These are phyloP conservation scores for Epichloe aotearoae DNA, from an alignment of 2,329 filamentous ascomycete species.

Conservation along the genomic window DNA sequence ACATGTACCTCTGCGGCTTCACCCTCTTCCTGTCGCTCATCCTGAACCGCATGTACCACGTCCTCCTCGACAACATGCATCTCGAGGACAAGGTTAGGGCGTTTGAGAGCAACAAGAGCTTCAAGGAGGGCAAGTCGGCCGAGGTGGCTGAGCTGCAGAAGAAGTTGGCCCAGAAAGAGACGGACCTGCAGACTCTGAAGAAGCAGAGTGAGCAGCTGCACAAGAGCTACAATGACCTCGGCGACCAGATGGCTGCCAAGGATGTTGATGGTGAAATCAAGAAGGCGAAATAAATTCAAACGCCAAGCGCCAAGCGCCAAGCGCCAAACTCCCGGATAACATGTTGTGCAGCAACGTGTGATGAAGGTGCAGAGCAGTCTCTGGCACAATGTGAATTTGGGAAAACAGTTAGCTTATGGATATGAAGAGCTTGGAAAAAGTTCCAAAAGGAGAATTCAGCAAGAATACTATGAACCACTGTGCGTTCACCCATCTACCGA, in stretches of 20 bases:
- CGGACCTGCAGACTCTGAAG: slow-evolving; percentile 76
- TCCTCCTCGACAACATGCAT: slow-evolving; percentile 84
- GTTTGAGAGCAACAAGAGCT: slow-evolving; percentile 64
- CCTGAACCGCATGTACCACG: slow-evolving; percentile 95
- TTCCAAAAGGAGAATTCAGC: no score
- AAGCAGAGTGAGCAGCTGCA: slow-evolving; percentile 79
- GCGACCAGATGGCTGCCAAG: slow-evolving; percentile 62
- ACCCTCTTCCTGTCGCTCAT: slow-evolving; percentile 97
- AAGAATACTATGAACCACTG: no score
- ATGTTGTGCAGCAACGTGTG: no score
- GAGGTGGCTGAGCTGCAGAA: slow-evolving; percentile 59
- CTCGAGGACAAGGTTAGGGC: slow-evolving; percentile 86
- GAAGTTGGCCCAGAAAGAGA: slow-evolving; percentile 66
- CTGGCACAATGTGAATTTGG: no score
- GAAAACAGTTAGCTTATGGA: no score
- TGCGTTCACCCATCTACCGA: no score
- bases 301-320: no score
- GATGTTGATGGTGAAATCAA: slow-evolving; percentile 37
- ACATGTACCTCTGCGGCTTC: slow-evolving; percentile 99
- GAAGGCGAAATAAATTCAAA: slow-evolving; percentile 32
- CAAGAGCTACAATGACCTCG: slow-evolving; percentile 73
- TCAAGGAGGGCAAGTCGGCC: slow-evolving; percentile 57
- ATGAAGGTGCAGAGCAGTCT: no score
- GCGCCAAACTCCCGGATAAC: no score
- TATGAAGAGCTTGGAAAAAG: no score